phyloP scores from a whole-genome alignment of 176 grass and related monocot genomes.

The Cocos nucifera region DNA sequence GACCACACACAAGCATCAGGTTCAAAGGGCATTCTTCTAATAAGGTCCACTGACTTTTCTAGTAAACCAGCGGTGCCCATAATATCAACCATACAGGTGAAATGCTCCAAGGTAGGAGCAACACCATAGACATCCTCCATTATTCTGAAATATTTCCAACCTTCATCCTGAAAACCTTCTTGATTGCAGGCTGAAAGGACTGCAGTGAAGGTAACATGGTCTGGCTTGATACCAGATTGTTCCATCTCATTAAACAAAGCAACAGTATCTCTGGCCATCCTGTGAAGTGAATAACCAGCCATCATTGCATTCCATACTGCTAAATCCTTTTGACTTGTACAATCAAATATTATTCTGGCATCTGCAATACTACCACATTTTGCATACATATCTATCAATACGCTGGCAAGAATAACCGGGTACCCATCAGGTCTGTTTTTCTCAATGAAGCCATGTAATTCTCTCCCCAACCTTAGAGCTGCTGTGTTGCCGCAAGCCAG shows the following conservation, averaged over 20 bases:
- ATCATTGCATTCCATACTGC: conserved; percentile 58
- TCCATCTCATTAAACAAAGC: conserved; percentile 33
- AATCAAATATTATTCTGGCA: conserved; percentile 35
- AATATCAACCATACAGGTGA: conserved; percentile 68
- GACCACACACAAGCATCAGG: conserved; percentile 63
- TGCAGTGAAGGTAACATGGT: conserved; percentile 49
- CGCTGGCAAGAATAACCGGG: conserved; percentile 33
- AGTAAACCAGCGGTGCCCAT: conserved; percentile 48
- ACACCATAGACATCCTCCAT: conserved; percentile 52
- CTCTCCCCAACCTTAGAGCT: conserved; percentile 34
- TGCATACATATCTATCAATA: conserved; percentile 54
- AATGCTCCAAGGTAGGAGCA: conserved; percentile 54
- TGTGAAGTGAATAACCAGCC: conserved; percentile 44
- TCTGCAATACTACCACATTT: conserved; percentile 60
- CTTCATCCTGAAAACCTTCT: conserved; percentile 40
- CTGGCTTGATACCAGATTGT: conserved; percentile 34
- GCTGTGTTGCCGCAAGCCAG: conserved; percentile 44
- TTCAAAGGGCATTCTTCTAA: conserved; percentile 46
- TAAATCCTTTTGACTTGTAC: conserved; percentile 37
- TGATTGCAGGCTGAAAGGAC: conserved; percentile 65
- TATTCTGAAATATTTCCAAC: conserved; percentile 32
- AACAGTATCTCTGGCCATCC: conserved; percentile 33
- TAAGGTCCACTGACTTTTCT: conserved; percentile 41
- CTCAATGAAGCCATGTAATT: conserved; percentile 48
- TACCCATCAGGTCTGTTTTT: conserved; percentile 39